A percentile compares a stretch with the other conserved stretches of the same genome.
These are phyloP conservation scores for Epichloe brachyelytri DNA, from an alignment of 2,329 filamentous ascomycete species.

Conservation along the genomic window DNA sequence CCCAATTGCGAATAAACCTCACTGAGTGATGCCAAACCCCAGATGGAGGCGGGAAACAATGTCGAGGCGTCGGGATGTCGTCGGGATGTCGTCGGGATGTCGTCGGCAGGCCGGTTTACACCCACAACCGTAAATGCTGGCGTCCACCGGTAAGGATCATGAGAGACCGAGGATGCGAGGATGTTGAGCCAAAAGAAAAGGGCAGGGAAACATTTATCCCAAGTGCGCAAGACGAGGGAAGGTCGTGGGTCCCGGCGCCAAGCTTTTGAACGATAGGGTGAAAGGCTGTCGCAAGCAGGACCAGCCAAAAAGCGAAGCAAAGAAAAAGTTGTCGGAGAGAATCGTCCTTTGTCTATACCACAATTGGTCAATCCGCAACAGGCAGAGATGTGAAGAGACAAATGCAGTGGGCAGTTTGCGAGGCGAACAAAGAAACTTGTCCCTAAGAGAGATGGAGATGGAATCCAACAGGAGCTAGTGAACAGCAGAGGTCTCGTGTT, in stretches of 20 bases:
- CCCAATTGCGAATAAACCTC: background rate
- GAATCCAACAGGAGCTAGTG: background rate
- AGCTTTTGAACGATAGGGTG: background rate
- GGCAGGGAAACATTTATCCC: background rate
- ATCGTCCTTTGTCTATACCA: background rate
- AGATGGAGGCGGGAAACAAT: background rate
- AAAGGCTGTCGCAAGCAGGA: background rate
- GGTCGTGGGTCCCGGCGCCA: background rate
- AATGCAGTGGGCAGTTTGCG: background rate
- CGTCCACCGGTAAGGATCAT: background rate
- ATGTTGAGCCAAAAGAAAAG: background rate
- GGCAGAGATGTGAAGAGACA: background rate
- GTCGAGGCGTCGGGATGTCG: background rate
- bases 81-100: background rate
- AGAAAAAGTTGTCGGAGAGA: background rate
- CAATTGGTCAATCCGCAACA: background rate
- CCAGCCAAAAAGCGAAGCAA: conserved; percentile 36
- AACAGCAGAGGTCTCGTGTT: background rate
- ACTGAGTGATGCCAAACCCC: background rate
- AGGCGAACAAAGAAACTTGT: background rate
- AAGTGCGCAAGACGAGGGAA: background rate
- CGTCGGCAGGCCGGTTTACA: background rate
- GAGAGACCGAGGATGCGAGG: background rate
- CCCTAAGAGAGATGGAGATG: background rate
- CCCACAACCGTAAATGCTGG: background rate